phyloP scores from a whole-genome alignment of 2,329 filamentous ascomycete species.

The Sphaerulina vaccinii region DNA sequence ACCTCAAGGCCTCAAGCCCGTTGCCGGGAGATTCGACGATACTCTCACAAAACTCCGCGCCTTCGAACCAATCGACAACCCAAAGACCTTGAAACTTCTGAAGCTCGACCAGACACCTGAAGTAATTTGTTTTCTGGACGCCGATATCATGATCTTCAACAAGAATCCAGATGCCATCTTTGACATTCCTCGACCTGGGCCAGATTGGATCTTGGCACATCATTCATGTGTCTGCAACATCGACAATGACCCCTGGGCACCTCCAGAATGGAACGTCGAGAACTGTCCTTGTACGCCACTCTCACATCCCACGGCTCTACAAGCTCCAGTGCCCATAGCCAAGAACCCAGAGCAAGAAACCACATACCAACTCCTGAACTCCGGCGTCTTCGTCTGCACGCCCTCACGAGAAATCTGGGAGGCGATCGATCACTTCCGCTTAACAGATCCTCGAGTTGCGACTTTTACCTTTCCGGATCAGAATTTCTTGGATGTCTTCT shows the following conservation, averaged over 20 bases:
- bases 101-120: slow-evolving; percentile 19
- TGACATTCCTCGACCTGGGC: slow-evolving; percentile 38
- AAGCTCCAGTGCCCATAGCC: slow-evolving; percentile 39
- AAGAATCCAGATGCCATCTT: slow-evolving; percentile 50
- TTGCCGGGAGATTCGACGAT: slow-evolving; percentile 54
- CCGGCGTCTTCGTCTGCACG: slow-evolving; percentile 52
- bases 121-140: slow-evolving; percentile 53
- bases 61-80: slow-evolving; percentile 43
- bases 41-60: slow-evolving; percentile 58
- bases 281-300: slow-evolving; percentile 53
- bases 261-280: slow-evolving; percentile 46
- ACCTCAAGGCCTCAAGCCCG: slow-evolving; percentile 31
- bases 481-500: slow-evolving; percentile 54
- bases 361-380: slow-evolving; percentile 49
- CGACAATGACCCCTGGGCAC: slow-evolving; percentile 52
- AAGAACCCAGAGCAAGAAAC: slow-evolving; percentile 34
- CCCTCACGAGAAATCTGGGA: slow-evolving; percentile 43
- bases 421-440: slow-evolving; percentile 44
- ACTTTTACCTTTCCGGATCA: slow-evolving; percentile 55
- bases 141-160: slow-evolving; percentile 52
- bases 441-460: slow-evolving; percentile 41
- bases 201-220: slow-evolving; percentile 49
- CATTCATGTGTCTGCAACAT: slow-evolving; percentile 56
- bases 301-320: slow-evolving; percentile 38
- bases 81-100: neutral